phyloP scores from a whole-genome alignment of 331 rosid species.

The Arachis monticola region DNA sequence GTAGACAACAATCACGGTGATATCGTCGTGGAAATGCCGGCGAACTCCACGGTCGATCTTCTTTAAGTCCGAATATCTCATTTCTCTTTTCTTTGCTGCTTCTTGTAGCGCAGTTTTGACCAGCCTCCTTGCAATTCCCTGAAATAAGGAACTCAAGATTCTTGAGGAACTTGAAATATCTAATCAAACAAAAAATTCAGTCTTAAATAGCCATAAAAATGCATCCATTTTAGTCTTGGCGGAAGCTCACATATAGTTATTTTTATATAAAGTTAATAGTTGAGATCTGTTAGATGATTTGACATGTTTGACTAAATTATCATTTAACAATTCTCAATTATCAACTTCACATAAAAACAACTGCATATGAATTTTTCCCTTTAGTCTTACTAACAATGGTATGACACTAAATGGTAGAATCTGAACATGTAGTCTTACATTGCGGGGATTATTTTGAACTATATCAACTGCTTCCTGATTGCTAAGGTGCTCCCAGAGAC shows the following conservation, averaged over 20 bases:
- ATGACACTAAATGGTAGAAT: conserved; percentile 25
- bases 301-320: too few species aligned
- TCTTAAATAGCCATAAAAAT: not conserved
- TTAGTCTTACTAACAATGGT: not conserved
- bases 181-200: not conserved
- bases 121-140: conserved; percentile 95
- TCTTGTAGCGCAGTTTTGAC: conserved; percentile 85
- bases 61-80: conserved; percentile 96
- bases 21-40: conserved; percentile 96
- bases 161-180: conserved; percentile 17
- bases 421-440: conserved; percentile 55
- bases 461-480: conserved; percentile 97
- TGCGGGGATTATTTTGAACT: conserved; percentile 77
- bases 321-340: too few species aligned
- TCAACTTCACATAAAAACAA: too few species aligned
- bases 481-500: conserved; percentile 96
- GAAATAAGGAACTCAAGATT: conserved; percentile 46
- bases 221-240: not conserved
- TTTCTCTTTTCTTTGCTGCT: conserved; percentile 98
- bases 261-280: too few species aligned
- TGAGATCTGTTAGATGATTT: too few species aligned
- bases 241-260: too few species aligned
- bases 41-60: conserved; percentile 96
- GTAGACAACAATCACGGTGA: conserved; percentile 84
- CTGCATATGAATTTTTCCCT: too few species aligned